Conservation (phyloP, 345 rosid species). For the Schrenkiella parvula region DNA sequence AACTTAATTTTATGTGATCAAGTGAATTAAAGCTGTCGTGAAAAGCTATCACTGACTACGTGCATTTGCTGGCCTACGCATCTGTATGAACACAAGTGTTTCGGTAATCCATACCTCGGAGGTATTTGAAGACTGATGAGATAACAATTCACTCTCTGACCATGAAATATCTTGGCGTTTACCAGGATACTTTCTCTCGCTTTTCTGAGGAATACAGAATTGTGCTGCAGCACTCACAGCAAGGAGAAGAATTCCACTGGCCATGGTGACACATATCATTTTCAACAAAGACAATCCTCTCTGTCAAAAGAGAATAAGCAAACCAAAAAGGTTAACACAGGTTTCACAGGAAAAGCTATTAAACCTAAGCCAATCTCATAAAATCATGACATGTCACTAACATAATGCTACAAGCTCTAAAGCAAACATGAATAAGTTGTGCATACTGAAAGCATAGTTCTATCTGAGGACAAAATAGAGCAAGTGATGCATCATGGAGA, state of each 20-base stretch:
- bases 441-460: neutral
- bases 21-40: neutral
- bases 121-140: slow-evolving; percentile 40
- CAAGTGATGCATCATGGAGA: neutral
- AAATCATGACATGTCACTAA: neutral
- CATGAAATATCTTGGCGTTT: slow-evolving; percentile 30
- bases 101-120: slow-evolving; percentile 45
- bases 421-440: neutral
- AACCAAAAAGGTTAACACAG: neutral
- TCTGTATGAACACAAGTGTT: slow-evolving; percentile 4
- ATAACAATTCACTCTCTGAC: slow-evolving; percentile 35
- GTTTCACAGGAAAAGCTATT: neutral
- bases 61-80: neutral
- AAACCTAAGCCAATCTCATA: neutral
- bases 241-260: slow-evolving; percentile 64
- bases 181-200: slow-evolving; percentile 35
- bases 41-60: neutral
- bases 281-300: slow-evolving; percentile 48
- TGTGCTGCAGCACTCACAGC: slow-evolving; percentile 45
- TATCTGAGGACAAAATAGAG: neutral
- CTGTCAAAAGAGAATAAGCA: slow-evolving; percentile 40
- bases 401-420: neutral
- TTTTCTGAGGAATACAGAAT: slow-evolving; percentile 39
- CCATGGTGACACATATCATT: slow-evolving; percentile 46
- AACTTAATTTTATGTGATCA: neutral